These are phyloP conservation scores for Populus hybrid DNA, from an alignment of 441 rosid species.

Conservation along the genomic window DNA sequence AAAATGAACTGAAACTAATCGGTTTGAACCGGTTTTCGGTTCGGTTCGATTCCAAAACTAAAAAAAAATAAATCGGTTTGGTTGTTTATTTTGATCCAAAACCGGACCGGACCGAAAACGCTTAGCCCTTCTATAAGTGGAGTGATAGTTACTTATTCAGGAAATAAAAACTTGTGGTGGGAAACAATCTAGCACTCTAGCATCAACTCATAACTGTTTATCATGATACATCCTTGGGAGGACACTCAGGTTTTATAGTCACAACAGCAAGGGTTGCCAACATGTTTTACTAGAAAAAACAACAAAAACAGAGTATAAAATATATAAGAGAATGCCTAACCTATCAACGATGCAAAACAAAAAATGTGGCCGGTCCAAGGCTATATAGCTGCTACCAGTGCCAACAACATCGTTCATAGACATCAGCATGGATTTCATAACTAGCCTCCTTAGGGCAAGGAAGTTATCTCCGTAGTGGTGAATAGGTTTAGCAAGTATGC, in stretches of 20 bases:
- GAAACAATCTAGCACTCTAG: too few relatives aligned
- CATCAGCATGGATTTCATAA: neutral
- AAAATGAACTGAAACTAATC: too few relatives aligned
- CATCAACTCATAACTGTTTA: neutral
- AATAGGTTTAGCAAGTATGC: too few relatives aligned
- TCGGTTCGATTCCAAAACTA: too few relatives aligned
- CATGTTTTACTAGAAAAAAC: too few relatives aligned
- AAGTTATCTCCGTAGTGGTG: neutral
- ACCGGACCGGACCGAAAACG: too few relatives aligned
- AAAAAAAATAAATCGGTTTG: too few relatives aligned
- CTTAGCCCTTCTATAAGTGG: too few relatives aligned
- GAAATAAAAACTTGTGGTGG: too few relatives aligned
- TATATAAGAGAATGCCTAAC: neutral
- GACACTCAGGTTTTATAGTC: neutral
- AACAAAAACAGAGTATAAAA: fast-evolving
- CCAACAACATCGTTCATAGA: neutral
- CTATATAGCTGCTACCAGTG: neutral
- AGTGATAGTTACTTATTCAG: too few relatives aligned
- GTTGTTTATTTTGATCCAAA: too few relatives aligned
- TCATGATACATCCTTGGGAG: neutral
- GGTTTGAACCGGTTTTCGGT: too few relatives aligned
- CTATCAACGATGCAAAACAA: neutral
- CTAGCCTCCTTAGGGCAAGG: neutral
- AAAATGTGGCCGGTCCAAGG: neutral
- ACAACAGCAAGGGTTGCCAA: fast-evolving